Evolutionary conservation across 345 rosid genomes (phyloP), one percentile per base, ranked within the genome.

Genomic region (Capsella bursapastoris): DNA sequence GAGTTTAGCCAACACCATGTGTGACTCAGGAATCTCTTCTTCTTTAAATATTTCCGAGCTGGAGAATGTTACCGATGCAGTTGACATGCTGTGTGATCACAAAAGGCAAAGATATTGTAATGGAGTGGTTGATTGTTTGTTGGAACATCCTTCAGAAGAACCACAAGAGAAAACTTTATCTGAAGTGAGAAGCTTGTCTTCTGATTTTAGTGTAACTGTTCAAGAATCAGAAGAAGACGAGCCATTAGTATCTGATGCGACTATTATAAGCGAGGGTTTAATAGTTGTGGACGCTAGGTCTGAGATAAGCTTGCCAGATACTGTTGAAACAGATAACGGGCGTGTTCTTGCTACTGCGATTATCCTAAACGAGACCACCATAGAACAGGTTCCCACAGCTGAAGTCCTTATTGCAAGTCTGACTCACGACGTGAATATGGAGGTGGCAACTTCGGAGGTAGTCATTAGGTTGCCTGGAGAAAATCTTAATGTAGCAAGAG

Each of bases 41-140:
- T 81, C 82, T 38, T 74, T 84, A 41, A 87, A 87, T 65, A 85
- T 85, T 73, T 43, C 87, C 0, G 81, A 83, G 73, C 85, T 87
- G 78, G 83, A 87, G 85, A 81, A 86, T 9, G 86, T 91, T 77
- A 84, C 89, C 3, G 91, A 93, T 61, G 80, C 81, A 5, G 87
- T 76, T 44, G 83, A 83, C 83, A 77, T 84, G 75, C 70, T 90
- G 56, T 78, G 82, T 15, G 86, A 84, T 81, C 69, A 84, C 57
- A 72, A 71, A 45, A 56, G 28, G 51, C 81, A 53, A 64, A 71
- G 66, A 25, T 59, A 53, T 34, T 13, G 62, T 25, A 78, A 83
- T 25, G 40, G 74, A 65, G 79, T 58, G 51, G 76, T 71, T 71
- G 84, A 80, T 4, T 72, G 25, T 72, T 73, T 49, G 44, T 56